These are phyloP conservation scores for Elsinoe fawcettii DNA, from an alignment of 2,329 filamentous ascomycete species.

Conservation along the genomic window DNA sequence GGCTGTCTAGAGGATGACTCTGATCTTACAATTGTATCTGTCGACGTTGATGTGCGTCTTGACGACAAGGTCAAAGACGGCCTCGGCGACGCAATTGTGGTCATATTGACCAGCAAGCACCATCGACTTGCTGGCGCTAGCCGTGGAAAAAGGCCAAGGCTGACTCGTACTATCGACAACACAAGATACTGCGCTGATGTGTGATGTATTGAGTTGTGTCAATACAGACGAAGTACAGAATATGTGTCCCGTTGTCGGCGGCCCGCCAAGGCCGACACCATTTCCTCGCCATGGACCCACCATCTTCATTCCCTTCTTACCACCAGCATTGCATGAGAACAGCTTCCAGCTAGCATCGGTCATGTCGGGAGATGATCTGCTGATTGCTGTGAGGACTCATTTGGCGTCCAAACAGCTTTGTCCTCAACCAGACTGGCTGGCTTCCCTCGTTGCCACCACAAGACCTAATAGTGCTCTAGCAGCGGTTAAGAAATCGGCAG, in stretches of 20 bases:
- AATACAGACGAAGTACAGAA: too few relatives aligned
- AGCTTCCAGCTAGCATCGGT: neutral
- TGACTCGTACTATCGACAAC: too few relatives aligned
- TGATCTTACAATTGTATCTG: constrained; percentile 41
- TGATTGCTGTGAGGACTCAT: constrained; percentile 15
- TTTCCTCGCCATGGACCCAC: too few relatives aligned
- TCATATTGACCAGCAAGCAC: constrained; percentile 37
- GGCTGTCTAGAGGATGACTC: constrained; percentile 35
- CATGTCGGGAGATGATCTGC: neutral
- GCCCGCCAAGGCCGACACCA: too few relatives aligned
- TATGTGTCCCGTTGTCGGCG: too few relatives aligned
- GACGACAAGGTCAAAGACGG: constrained; percentile 59
- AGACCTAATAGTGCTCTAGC: constrained; percentile 54
- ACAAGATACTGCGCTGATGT: too few relatives aligned
- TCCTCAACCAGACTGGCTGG: constrained; percentile 56
- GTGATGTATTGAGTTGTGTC: too few relatives aligned
- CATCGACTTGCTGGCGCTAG: neutral
- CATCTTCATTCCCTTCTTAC: neutral
- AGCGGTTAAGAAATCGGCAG: constrained; percentile 68
- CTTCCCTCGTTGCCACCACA: constrained; percentile 51
- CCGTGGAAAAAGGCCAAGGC: too few relatives aligned
- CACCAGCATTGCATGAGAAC: neutral
- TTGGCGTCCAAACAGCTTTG: constrained; percentile 47
- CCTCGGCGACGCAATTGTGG: constrained; percentile 52
- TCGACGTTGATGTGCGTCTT: constrained; percentile 63